phyloP scores from a whole-genome alignment of 148 eudicot genomes.

The Polygonum aviculare region DNA sequence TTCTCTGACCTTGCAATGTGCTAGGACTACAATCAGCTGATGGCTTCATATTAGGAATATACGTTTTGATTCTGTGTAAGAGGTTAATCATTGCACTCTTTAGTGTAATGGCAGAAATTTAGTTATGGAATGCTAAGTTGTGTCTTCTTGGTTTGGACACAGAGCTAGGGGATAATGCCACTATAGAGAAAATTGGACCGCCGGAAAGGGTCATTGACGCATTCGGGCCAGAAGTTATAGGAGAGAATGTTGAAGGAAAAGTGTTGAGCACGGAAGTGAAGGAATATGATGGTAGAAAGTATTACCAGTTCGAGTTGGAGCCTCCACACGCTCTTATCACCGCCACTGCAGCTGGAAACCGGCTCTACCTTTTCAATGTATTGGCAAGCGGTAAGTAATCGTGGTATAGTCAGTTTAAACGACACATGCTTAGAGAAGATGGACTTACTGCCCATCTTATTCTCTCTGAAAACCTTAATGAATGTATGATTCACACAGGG shows the following conservation, averaged over 20 bases:
- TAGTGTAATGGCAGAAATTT: background rate
- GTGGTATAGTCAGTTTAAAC: background rate
- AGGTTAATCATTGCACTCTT: background rate
- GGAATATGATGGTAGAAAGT: slow-evolving; percentile 75
- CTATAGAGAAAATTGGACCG: slow-evolving; percentile 66
- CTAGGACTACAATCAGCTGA: background rate
- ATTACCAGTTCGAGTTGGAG: slow-evolving; percentile 86
- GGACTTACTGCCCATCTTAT: background rate
- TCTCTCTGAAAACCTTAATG: background rate
- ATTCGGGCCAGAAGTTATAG: slow-evolving; percentile 92
- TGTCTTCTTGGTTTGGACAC: slow-evolving; percentile 9
- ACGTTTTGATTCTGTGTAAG: background rate
- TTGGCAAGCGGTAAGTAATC: slow-evolving; percentile 52
- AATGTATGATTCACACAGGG: slow-evolving; percentile 32
- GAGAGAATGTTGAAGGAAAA: slow-evolving; percentile 90
- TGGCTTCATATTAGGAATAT: background rate
- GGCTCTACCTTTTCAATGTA: slow-evolving; percentile 72
- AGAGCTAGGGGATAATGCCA: slow-evolving; percentile 67
- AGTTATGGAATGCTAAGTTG: background rate
- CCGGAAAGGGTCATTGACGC: slow-evolving; percentile 87
- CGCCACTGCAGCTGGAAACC: slow-evolving; percentile 95
- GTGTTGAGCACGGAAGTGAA: slow-evolving; percentile 62
- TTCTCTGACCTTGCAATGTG: background rate
- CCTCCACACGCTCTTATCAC: slow-evolving; percentile 86
- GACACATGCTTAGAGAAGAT: background rate